Conservation (phyloP, 345 rosid species). For the Carallia pectinifolia region DNA sequence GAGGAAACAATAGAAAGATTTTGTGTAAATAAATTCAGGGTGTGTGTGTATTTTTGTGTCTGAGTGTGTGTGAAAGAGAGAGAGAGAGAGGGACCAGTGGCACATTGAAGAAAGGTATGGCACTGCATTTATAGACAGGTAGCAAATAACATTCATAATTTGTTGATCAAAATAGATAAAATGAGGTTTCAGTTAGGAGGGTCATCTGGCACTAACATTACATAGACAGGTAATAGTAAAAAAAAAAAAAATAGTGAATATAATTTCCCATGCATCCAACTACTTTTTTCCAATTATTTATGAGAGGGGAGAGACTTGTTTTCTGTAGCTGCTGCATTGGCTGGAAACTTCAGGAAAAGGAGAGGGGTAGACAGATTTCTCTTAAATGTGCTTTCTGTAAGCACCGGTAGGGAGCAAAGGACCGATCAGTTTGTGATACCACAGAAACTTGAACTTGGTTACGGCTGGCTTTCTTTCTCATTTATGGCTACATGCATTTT, state of each 20-base stretch:
- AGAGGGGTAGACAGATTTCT: conserved; percentile 16
- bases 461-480: conserved; percentile 10
- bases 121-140: not conserved
- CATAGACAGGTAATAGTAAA: not conserved
- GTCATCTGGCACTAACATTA: not conserved
- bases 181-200: not conserved
- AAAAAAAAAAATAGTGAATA: not conserved
- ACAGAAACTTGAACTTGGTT: conserved; percentile 11
- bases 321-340: conserved; percentile 9
- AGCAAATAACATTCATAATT: too few species aligned
- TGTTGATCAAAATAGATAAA: not conserved
- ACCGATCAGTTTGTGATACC: not conserved
- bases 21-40: conserved; percentile 37
- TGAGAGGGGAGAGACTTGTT: conserved; percentile 12
- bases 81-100: conserved; percentile 11
- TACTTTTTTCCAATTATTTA: conserved; percentile 24
- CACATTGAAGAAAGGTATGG: not conserved
- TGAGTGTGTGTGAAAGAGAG: conserved; percentile 15
- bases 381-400: conserved; percentile 27
- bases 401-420: too few species aligned
- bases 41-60: too few species aligned
- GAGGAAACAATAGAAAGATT: conserved; percentile 25
- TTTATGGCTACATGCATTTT: conserved; percentile 25
- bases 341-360: conserved; percentile 23
- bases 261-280: conserved; percentile 4